phyloP scores from a whole-genome alignment of 345 rosid species.

The Corchorus capsularis region DNA sequence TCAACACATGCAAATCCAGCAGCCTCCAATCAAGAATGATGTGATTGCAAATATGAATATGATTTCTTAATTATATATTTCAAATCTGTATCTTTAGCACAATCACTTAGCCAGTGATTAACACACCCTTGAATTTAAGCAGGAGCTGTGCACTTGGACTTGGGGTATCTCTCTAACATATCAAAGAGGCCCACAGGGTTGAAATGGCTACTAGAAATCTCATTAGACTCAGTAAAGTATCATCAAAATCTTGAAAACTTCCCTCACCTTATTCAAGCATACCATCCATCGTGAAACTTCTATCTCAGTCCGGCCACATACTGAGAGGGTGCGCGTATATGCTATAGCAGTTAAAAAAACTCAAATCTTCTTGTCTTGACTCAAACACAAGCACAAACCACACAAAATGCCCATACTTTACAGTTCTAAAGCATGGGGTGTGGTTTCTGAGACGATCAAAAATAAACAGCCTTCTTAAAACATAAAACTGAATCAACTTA shows the following conservation, averaged over 20 bases:
- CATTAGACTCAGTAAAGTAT: too few species aligned
- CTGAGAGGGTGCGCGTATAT: background rate
- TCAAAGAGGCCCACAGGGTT: too few species aligned
- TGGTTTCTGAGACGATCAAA: background rate
- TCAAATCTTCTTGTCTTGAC: background rate
- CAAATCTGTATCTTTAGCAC: background rate
- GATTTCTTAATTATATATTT: background rate
- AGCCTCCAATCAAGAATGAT: background rate
- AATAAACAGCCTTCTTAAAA: background rate
- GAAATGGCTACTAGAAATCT: too few species aligned
- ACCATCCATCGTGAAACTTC: too few species aligned
- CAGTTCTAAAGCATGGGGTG: background rate
- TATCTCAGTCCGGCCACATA: too few species aligned
- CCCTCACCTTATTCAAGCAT: too few species aligned
- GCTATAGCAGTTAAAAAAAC: background rate
- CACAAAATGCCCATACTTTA: background rate
- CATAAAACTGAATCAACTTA: slow-evolving; percentile 12
- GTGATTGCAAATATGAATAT: background rate
- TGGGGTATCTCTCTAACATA: too few species aligned
- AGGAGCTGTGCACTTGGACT: too few species aligned
- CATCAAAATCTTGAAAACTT: too few species aligned
- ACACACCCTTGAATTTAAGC: too few species aligned
- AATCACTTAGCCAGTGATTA: too few species aligned
- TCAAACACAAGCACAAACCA: background rate
- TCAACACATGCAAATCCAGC: slow-evolving; percentile 21